Evolutionary conservation across 2,329 filamentous ascomycete species (phyloP).

Genomic region (Aspergillus quadrilineatus): DNA sequence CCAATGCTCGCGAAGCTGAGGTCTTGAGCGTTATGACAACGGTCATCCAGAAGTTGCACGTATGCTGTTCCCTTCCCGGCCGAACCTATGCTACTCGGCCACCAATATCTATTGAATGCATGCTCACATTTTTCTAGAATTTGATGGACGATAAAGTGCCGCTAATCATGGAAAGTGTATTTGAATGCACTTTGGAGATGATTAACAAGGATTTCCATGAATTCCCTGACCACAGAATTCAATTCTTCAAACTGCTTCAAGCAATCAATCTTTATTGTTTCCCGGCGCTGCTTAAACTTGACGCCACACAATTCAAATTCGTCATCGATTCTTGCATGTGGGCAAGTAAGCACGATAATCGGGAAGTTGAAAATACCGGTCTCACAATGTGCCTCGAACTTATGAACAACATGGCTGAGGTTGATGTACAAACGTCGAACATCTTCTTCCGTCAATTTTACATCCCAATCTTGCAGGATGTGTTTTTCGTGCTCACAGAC

Average conservation of each 20-base stretch:
- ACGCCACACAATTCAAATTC: slow-evolving; percentile 97
- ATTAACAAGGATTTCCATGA: slow-evolving; percentile 99
- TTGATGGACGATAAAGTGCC: slow-evolving; percentile 99
- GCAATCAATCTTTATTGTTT: slow-evolving; percentile 98
- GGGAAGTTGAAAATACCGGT: slow-evolving; percentile 92
- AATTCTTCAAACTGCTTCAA: slow-evolving; percentile 96
- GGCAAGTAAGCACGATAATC: slow-evolving; percentile 99
- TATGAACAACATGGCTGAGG: slow-evolving; percentile 95
- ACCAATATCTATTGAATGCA: neutral
- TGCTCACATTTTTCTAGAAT: slow-evolving; percentile 55
- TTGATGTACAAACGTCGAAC: slow-evolving; percentile 80
- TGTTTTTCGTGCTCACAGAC: slow-evolving; percentile 97
- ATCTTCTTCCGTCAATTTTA: slow-evolving; percentile 99
- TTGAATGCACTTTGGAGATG: slow-evolving; percentile 98
- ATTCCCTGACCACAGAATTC: slow-evolving; percentile 97
- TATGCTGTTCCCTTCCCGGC: slow-evolving; percentile 54
- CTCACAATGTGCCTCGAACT: slow-evolving; percentile 98
- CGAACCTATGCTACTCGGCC: neutral
- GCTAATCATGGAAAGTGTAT: slow-evolving; percentile 96
- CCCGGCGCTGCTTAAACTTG: slow-evolving; percentile 87
- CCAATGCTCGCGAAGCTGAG: slow-evolving; percentile 92
- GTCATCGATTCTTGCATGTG: slow-evolving; percentile 99
- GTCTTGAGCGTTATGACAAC: slow-evolving; percentile 97
- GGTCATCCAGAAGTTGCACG: slow-evolving; percentile 93
- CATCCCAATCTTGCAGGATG: slow-evolving; percentile 90